Evolutionary conservation across 768 basidiomycete genomes (phyloP), one percentile per base, ranked within the genome.

Genomic region (Suillus subalutaceus): DNA sequence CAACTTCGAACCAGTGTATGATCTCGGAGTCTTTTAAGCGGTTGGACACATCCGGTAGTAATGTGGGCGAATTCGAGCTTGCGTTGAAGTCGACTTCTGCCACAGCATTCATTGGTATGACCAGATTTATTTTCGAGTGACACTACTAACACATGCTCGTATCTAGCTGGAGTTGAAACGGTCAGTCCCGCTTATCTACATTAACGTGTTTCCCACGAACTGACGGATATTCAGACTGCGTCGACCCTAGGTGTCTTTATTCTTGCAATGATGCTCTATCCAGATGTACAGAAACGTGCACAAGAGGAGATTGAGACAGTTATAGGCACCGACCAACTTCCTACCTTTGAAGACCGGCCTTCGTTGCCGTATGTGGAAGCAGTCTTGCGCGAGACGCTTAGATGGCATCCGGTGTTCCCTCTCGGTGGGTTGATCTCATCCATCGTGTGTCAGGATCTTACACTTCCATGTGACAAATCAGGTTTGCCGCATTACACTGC

Each of bases 261-360:
- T 30, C 62, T 79, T 26, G 78, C 76, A 43, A 79, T 81, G 80
- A 71, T 76, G 63, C 64, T 58, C 30, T 73, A 76, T 63, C 79
- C 79, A 9, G 66, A 80, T 40, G 72, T 71, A 18, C 80, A 81
- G 66, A 70, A 72, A 37, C 72, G 74, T 56, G 78, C 74, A 6
- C 77, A 74, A 60, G 73, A 67, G 59, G 79, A 80, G 65, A 76
- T 80, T 3, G 77, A 81, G 7, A 63, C 73, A 3, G 67, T 72
- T 35, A 23, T 77, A 26, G 80, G 80, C 63, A 64, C 53, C 3
- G 38, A 70, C 5, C 68, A 78, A 35, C 63, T 79, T 6, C 74
- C 78, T 1, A 46, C 68, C 32, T 73, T 75, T 32, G 70, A 65
- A 23, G 79, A 80, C 64, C 65, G 72, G 40, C 5, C 68, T 7